A percentile compares a stretch with the other conserved stretches of the same genome.
Evolutionary conservation across 2,329 filamentous ascomycete species (phyloP).

Genomic region (Erysiphe pulchra): DNA sequence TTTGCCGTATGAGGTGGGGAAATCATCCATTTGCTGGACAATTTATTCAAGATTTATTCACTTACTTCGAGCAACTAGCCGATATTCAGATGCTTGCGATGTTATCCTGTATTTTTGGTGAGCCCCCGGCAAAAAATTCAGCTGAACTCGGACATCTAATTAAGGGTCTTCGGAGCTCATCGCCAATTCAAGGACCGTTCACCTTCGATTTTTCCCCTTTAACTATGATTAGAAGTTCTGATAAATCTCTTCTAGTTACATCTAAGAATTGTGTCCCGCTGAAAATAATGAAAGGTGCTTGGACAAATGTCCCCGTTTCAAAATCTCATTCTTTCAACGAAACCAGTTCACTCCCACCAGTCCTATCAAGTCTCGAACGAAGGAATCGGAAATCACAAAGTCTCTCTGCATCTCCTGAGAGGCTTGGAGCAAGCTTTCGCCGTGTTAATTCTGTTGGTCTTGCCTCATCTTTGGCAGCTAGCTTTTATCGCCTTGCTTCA

Average conservation of each 20-base stretch:
- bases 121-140: constrained; percentile 26
- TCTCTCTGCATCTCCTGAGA: constrained; percentile 33
- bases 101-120: constrained; percentile 43
- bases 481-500: constrained; percentile 20
- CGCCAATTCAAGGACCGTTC: constrained; percentile 39
- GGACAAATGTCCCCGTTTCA: constrained; percentile 26
- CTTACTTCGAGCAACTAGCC: constrained; percentile 32
- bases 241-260: constrained; percentile 28
- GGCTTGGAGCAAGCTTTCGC: constrained; percentile 11
- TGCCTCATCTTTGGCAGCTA: constrained; percentile 27
- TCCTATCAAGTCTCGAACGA: constrained; percentile 21
- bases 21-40: constrained; percentile 34
- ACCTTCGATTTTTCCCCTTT: constrained; percentile 41
- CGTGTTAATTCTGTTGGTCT: constrained; percentile 23
- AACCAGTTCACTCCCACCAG: constrained; percentile 26
- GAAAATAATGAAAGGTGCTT: constrained; percentile 27
- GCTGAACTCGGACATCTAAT: constrained; percentile 29
- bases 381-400: constrained; percentile 22
- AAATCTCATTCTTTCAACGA: constrained; percentile 36
- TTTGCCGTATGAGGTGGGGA: constrained; percentile 41
- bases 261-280: constrained; percentile 30
- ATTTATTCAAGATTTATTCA: constrained; percentile 36
- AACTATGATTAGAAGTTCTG: constrained; percentile 23
- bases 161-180: constrained; percentile 31
- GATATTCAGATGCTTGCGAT: constrained; percentile 49